Conservation (phyloP, 1,284 basidiomycete species). For the Microbotryomycetes sp. region DNA sequence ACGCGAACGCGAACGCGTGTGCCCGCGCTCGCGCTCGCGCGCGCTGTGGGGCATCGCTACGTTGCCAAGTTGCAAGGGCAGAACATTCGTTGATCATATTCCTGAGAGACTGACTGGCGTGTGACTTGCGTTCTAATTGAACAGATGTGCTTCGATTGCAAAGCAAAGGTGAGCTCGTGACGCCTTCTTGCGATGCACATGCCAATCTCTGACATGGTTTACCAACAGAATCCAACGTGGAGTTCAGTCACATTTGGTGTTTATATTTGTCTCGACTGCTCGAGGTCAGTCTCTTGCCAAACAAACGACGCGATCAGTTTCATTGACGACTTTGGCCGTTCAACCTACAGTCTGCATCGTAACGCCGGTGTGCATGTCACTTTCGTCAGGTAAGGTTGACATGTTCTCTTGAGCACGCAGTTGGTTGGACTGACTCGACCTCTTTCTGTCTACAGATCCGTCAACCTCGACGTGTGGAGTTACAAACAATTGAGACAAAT, state of each 20-base stretch:
- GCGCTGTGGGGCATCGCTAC: too few species aligned
- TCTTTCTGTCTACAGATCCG: constrained; percentile 58
- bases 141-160: constrained; percentile 93
- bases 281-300: constrained; percentile 45
- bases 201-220: background rate
- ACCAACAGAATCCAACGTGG: constrained; percentile 78
- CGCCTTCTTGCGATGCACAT: background rate
- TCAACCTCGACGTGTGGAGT: constrained; percentile 94
- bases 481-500: constrained; percentile 84
- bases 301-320: too few species aligned
- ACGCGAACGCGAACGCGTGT: background rate
- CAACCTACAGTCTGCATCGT: constrained; percentile 59
- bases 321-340: background rate
- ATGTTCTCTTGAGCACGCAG: background rate
- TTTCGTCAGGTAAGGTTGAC: constrained; percentile 85
- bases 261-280: constrained; percentile 98
- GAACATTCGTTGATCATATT: too few species aligned
- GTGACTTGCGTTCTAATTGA: background rate
- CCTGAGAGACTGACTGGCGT: too few species aligned
- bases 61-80: too few species aligned
- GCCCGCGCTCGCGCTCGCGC: background rate
- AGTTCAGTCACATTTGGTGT: constrained; percentile 92
- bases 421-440: background rate
- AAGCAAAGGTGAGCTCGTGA: constrained; percentile 54
- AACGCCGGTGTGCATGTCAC: constrained; percentile 98